phyloP scores from a whole-genome alignment of 805 yeast species.

The Candida parachauliodes region DNA sequence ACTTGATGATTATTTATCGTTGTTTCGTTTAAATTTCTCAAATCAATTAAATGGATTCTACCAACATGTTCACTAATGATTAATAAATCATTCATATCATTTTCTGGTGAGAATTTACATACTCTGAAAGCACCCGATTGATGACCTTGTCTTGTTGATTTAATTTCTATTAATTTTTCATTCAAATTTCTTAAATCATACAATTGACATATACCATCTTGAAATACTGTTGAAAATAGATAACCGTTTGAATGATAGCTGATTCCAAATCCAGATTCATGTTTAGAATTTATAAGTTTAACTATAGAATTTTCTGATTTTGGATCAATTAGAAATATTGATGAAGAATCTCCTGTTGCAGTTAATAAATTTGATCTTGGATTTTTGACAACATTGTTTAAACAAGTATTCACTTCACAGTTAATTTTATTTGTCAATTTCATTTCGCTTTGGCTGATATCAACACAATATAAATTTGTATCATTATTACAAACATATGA shows the following conservation, averaged over 20 bases:
- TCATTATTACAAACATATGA: slow-evolving; percentile 85
- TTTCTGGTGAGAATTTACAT: slow-evolving; percentile 42
- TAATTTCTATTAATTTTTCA: slow-evolving; percentile 50
- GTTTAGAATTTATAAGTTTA: slow-evolving; percentile 48
- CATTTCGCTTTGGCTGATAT: slow-evolving; percentile 47
- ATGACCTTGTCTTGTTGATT: slow-evolving; percentile 56
- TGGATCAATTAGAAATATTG: slow-evolving; percentile 56
- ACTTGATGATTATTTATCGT: slow-evolving; percentile 63
- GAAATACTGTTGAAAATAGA: slow-evolving; percentile 76
- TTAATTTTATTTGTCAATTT: slow-evolving; percentile 41
- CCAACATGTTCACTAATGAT: slow-evolving; percentile 83
- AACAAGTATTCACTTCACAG: slow-evolving; percentile 54
- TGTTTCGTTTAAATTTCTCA: slow-evolving; percentile 51
- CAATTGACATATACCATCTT: slow-evolving; percentile 75
- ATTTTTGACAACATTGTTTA: slow-evolving; percentile 70
- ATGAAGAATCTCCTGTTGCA: slow-evolving; percentile 76
- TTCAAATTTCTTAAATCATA: slow-evolving; percentile 68
- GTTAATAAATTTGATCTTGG: slow-evolving; percentile 36
- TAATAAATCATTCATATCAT: slow-evolving; percentile 70
- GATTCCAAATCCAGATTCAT: slow-evolving; percentile 82
- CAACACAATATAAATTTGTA: slow-evolving; percentile 61
- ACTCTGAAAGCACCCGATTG: slow-evolving; percentile 67
- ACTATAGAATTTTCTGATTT: slow-evolving; percentile 24
- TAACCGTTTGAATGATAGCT: slow-evolving; percentile 73
- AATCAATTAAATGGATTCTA: slow-evolving; percentile 78